Conservation (phyloP, 441 rosid genomes). For the Adansonia grandidieri region DNA sequence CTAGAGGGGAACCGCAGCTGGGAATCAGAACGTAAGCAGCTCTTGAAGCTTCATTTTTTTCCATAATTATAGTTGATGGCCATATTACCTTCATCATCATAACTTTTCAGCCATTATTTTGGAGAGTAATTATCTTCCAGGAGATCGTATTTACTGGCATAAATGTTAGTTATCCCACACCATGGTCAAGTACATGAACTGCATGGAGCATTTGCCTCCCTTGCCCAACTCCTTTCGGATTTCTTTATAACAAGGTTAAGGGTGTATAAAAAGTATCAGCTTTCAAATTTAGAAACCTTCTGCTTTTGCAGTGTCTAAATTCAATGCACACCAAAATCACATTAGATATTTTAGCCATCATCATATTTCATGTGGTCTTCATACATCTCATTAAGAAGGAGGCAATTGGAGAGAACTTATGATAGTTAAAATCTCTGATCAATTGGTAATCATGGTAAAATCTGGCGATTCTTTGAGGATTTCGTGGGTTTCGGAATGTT, state of each 20-base stretch:
- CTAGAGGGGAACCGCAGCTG: conserved; percentile 67
- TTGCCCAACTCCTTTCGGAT: neutral
- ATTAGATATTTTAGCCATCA: neutral
- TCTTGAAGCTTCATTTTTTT: too few species aligned
- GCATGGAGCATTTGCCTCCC: neutral
- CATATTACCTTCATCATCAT: neutral
- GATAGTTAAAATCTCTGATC: neutral
- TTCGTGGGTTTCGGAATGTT: neutral
- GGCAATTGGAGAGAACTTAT: neutral
- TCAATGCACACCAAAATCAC: neutral
- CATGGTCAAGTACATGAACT: neutral
- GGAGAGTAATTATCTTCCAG: neutral
- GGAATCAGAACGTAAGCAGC: conserved; percentile 68
- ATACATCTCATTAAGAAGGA: neutral
- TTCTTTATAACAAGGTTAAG: neutral
- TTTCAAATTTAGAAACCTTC: neutral
- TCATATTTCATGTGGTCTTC: neutral
- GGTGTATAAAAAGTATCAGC: neutral
- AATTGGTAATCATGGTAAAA: neutral
- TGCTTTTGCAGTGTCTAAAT: neutral
- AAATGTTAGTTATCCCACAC: neutral
- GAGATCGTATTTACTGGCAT: neutral
- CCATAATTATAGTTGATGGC: too few species aligned
- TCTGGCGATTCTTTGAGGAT: neutral
- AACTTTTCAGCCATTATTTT: conserved; percentile 7